Conservation (phyloP, 2,329 filamentous ascomycete genomes). For the Exophiala sideris region DNA sequence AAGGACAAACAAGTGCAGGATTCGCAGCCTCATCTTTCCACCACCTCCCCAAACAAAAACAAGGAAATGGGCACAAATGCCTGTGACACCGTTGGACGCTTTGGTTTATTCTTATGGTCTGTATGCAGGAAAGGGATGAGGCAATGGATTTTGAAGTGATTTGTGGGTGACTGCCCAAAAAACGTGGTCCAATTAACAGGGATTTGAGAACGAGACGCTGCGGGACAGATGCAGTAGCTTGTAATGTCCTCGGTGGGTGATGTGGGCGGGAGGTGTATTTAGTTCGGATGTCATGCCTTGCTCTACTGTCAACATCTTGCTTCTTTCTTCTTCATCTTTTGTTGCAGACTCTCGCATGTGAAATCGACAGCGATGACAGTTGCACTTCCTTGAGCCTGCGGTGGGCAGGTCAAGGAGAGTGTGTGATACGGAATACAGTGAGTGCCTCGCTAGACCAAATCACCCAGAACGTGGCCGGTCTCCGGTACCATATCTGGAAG, state of each 20-base stretch:
- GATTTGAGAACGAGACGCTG: conserved; percentile 6
- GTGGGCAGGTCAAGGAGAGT: conserved; percentile 19
- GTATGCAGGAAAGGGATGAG: conserved; percentile 7
- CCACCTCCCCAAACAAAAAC: conserved; percentile 2
- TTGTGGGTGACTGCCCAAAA: conserved; percentile 18
- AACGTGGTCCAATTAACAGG: conserved; percentile 24
- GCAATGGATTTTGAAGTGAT: conserved; percentile 6
- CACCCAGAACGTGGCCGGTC: background rate
- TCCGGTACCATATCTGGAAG: conserved; percentile 2
- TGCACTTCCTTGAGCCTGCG: conserved; percentile 24
- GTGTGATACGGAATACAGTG: background rate
- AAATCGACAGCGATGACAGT: conserved; percentile 18
- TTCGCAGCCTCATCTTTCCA: conserved; percentile 65
- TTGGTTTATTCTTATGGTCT: background rate
- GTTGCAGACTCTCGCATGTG: conserved; percentile 1
- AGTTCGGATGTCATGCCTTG: conserved; percentile 7
- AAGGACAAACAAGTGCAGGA: conserved; percentile 63
- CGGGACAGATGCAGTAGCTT: conserved; percentile 21
- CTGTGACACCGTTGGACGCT: background rate
- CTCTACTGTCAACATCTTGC: conserved; percentile 3
- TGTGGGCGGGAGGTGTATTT: conserved; percentile 17
- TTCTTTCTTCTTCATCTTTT: conserved; percentile 13
- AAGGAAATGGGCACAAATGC: background rate
- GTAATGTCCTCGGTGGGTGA: background rate
- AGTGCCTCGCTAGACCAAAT: background rate